These are phyloP conservation scores for Backusella macrospora DNA, from an alignment of 192 early-diverging fungal genomes.

Conservation along the genomic window DNA sequence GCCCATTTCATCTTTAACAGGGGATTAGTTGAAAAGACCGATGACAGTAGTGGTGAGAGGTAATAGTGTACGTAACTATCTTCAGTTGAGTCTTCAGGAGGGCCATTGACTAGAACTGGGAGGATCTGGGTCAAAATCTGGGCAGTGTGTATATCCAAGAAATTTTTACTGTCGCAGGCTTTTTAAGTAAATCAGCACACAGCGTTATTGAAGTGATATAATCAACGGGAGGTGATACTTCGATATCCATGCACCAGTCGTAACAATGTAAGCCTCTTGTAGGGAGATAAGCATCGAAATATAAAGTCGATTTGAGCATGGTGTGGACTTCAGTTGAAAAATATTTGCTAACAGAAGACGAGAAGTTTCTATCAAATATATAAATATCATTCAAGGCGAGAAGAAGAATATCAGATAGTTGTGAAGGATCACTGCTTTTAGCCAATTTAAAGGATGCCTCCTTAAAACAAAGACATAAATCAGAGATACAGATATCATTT, in stretches of 20 bases:
- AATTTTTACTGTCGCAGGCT: slow-evolving; percentile 1
- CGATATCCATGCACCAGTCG: slow-evolving; percentile 17
- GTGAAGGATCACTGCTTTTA: slow-evolving; percentile 13
- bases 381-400: slow-evolving; percentile 26
- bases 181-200: slow-evolving; percentile 20
- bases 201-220: slow-evolving; percentile 6
- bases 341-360: slow-evolving; percentile 21
- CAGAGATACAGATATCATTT: slow-evolving; percentile 20
- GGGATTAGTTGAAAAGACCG: slow-evolving; percentile 2
- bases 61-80: slow-evolving; percentile 9
- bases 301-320: slow-evolving; percentile 15
- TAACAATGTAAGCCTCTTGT: slow-evolving; percentile 17
- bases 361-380: slow-evolving; percentile 20
- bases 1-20: slow-evolving; percentile 21
- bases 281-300: slow-evolving; percentile 17
- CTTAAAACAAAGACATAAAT: slow-evolving; percentile 16
- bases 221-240: slow-evolving; percentile 6
- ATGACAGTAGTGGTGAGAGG: background rate
- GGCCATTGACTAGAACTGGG: slow-evolving; percentile 9
- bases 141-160: slow-evolving; percentile 17
- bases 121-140: slow-evolving; percentile 19
- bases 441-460: slow-evolving; percentile 10
- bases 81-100: slow-evolving; percentile 14
- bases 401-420: slow-evolving; percentile 14
- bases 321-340: slow-evolving; percentile 16